Conservation (phyloP, 139 green algal genomes). For the Picochlorum sp. region DNA sequence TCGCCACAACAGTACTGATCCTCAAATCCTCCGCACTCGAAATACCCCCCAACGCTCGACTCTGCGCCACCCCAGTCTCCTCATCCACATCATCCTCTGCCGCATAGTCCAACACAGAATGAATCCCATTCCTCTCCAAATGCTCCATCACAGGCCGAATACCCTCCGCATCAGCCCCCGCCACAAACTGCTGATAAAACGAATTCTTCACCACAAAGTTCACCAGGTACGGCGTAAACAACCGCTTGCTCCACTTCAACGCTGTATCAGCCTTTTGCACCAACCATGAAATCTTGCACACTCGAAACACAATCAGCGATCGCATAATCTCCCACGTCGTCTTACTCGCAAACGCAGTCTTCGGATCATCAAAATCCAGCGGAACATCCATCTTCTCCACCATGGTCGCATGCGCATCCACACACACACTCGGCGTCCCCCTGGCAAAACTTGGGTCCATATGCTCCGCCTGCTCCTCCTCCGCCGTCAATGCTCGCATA, state of each 20-base stretch:
- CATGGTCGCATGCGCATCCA: not conserved
- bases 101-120: conserved; percentile 54
- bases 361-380: not conserved
- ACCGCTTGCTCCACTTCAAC: conserved; percentile 26
- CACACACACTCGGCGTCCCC: not conserved
- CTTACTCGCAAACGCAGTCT: conserved; percentile 19
- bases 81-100: conserved; percentile 43
- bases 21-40: not conserved
- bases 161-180: conserved; percentile 42
- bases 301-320: conserved; percentile 30
- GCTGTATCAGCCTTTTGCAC: conserved; percentile 48
- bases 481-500: not conserved
- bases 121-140: conserved; percentile 32
- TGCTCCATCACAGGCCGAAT: conserved; percentile 42
- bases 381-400: not conserved
- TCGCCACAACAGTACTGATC: conserved; percentile 27
- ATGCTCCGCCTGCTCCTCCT: conserved; percentile 1
- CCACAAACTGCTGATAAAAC: conserved; percentile 85
- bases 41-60: not conserved
- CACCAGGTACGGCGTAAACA: conserved; percentile 46
- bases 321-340: conserved; percentile 33
- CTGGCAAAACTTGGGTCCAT: not conserved
- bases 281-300: conserved; percentile 33
- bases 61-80: conserved; percentile 11
- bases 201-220: conserved; percentile 51